phyloP scores from a whole-genome alignment of 2,329 filamentous ascomycete species.

The Fusarium clavum region DNA sequence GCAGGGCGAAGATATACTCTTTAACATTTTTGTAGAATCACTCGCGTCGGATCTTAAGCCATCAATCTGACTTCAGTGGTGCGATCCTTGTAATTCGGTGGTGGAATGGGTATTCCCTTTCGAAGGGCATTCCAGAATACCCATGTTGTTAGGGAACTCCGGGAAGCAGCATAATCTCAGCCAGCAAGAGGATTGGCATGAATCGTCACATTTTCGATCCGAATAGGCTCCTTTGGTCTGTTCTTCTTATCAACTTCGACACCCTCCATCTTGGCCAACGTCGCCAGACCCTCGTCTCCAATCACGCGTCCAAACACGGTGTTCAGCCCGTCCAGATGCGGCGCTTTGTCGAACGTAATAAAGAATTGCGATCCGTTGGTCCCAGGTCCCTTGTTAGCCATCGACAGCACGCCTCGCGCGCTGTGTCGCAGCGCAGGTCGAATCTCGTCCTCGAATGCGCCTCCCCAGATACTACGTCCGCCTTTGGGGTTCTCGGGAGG shows the following conservation, averaged over 20 bases:
- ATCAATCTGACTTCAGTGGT: not conserved
- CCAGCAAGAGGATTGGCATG: conserved; percentile 83
- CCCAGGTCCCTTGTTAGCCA: conserved; percentile 81
- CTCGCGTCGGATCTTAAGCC: not conserved
- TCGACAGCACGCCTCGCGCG: conserved; percentile 76
- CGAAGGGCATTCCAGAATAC: not conserved
- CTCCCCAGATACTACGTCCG: conserved; percentile 79
- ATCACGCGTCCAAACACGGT: conserved; percentile 84
- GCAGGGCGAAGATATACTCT: not conserved
- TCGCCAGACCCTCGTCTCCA: conserved; percentile 71
- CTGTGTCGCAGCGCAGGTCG: conserved; percentile 76
- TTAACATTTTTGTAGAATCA: not conserved
- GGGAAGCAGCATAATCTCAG: conserved; percentile 48
- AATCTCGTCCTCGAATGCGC: conserved; percentile 84
- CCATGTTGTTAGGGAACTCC: not conserved
- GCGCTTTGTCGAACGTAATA: conserved; percentile 79
- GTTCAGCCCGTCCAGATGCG: conserved; percentile 85
- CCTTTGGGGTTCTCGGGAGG: conserved; percentile 71
- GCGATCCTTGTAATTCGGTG: not conserved
- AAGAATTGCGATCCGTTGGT: conserved; percentile 88
- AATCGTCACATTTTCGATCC: conserved; percentile 76
- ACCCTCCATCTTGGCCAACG: conserved; percentile 77
- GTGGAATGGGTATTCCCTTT: not conserved
- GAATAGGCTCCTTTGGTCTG: conserved; percentile 73
- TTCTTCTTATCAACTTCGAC: conserved; percentile 82